phyloP scores from a whole-genome alignment of 2,329 filamentous ascomycete genomes.

The Orbilia brochopaga region DNA sequence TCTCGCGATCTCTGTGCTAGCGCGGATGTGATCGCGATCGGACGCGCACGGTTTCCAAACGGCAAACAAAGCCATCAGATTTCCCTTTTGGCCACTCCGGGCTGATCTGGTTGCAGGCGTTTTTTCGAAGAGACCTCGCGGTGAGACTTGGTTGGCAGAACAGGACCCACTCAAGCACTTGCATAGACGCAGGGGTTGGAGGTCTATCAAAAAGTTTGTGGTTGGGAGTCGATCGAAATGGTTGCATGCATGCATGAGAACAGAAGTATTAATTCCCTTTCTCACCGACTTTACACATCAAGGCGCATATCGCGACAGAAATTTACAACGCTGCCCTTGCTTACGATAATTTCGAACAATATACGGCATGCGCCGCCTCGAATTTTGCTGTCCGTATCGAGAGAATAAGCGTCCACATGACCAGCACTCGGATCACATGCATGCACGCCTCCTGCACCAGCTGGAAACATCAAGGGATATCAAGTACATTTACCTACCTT shows the following conservation, averaged over 20 bases:
- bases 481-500: not conserved
- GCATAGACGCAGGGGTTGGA: too few species aligned
- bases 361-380: not conserved
- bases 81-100: not conserved
- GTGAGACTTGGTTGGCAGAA: too few species aligned
- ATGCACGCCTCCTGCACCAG: not conserved
- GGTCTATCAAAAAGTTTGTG: too few species aligned
- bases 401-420: not conserved
- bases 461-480: not conserved
- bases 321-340: not conserved
- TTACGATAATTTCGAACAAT: not conserved
- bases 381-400: not conserved
- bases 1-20: conserved; percentile 1
- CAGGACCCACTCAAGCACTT: too few species aligned
- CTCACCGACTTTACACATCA: too few species aligned
- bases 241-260: too few species aligned
- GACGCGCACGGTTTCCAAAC: not conserved
- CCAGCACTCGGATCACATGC: not conserved
- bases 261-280: too few species aligned
- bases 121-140: too few species aligned
- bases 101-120: not conserved
- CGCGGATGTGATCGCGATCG: conserved; percentile 1
- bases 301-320: not conserved
- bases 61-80: not conserved
- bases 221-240: too few species aligned